phyloP scores from a whole-genome alignment of 805 yeast species.

The Hanseniaspora lindneri region DNA sequence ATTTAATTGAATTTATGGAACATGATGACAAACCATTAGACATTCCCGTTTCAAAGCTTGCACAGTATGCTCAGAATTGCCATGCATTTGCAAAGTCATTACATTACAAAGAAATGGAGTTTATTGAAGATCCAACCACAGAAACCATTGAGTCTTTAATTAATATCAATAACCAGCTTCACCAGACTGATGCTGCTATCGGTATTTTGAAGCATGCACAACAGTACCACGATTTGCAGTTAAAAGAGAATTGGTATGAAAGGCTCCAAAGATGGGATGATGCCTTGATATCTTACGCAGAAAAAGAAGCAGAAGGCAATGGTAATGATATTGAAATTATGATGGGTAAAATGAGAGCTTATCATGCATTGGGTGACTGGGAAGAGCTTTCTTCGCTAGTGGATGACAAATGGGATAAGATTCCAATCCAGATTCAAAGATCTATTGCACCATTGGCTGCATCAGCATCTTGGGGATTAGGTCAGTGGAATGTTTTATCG shows the following conservation, averaged over 20 bases:
- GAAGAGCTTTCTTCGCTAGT: constrained; percentile 80
- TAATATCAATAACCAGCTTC: constrained; percentile 83
- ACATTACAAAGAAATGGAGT: constrained; percentile 90
- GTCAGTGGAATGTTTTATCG: constrained; percentile 95
- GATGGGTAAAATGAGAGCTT: constrained; percentile 95
- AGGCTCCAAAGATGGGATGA: constrained; percentile 97
- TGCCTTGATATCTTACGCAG: constrained; percentile 80
- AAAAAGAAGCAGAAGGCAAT: constrained; percentile 43
- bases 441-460: constrained; percentile 95
- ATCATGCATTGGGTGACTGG: constrained; percentile 99
- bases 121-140: constrained; percentile 83
- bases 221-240: constrained; percentile 74
- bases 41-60: constrained; percentile 75
- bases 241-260: constrained; percentile 96
- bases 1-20: constrained; percentile 92
- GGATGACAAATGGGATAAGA: constrained; percentile 66
- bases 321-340: constrained; percentile 70
- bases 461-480: constrained; percentile 97
- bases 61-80: constrained; percentile 85
- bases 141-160: constrained; percentile 86
- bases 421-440: constrained; percentile 61
- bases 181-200: constrained; percentile 94
- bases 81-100: constrained; percentile 97
- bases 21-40: constrained; percentile 93
- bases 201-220: constrained; percentile 93